phyloP scores from a whole-genome alignment of 257 asterid genomes.

The Anisodus tanguticus region DNA sequence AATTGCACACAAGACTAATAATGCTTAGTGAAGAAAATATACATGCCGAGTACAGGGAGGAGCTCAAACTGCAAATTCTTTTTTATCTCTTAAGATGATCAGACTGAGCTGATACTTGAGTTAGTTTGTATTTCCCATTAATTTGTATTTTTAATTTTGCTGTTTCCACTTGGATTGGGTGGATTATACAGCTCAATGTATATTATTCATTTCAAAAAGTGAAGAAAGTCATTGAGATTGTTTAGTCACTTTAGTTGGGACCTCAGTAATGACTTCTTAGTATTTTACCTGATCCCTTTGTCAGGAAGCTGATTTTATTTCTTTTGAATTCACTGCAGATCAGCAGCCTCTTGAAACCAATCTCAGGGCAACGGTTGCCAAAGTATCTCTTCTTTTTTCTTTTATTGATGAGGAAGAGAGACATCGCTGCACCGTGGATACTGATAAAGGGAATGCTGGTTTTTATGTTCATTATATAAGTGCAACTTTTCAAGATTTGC shows the following conservation, averaged over 20 bases:
- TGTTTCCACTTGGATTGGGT: not conserved
- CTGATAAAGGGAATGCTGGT: constrained; percentile 46
- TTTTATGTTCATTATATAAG: constrained; percentile 53
- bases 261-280: not conserved
- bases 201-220: not conserved
- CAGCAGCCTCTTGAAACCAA: constrained; percentile 91
- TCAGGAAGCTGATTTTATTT: not conserved
- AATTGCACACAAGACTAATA: constrained; percentile 10
- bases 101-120: not conserved
- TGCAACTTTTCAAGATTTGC: constrained; percentile 58
- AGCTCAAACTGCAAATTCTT: constrained; percentile 21
- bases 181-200: constrained; percentile 8
- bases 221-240: constrained; percentile 2
- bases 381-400: constrained; percentile 67
- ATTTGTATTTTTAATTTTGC: not conserved
- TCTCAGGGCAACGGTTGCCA: constrained; percentile 63
- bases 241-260: not conserved
- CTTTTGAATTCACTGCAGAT: constrained; percentile 50
- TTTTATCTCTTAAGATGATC: constrained; percentile 3
- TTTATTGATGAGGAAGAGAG: constrained; percentile 72
- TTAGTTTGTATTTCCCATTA: constrained; percentile 23
- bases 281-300: constrained; percentile 11
- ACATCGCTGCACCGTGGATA: constrained; percentile 44
- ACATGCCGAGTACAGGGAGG: constrained; percentile 21
- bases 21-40: constrained; percentile 24